Conservation (phyloP, 345 rosid species). For the Gossypioides kirkii region DNA sequence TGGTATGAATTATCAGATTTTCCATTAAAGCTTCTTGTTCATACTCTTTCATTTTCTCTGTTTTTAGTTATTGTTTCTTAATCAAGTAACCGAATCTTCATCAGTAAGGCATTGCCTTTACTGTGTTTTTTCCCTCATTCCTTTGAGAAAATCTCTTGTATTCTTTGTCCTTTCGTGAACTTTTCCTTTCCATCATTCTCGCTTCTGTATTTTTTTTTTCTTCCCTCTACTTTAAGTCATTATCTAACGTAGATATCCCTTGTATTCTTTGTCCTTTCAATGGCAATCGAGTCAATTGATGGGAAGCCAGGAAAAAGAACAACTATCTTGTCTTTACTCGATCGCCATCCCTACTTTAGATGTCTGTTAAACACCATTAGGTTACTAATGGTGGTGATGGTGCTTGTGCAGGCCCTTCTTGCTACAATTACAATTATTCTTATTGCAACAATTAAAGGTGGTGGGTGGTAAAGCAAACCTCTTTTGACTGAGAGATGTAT, state of each 20-base stretch:
- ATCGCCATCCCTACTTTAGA: background rate
- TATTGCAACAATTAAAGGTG: constrained; percentile 55
- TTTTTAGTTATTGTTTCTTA: too few species aligned
- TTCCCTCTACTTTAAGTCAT: background rate
- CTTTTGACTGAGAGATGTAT: background rate
- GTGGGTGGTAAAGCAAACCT: constrained; percentile 33
- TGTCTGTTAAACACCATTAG: background rate
- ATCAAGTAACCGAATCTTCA: too few species aligned
- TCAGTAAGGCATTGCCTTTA: too few species aligned
- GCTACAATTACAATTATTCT: constrained; percentile 66
- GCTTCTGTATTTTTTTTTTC: background rate
- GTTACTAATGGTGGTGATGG: background rate
- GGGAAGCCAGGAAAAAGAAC: too few species aligned
- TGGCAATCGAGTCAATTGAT: too few species aligned
- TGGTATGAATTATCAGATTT: too few species aligned
- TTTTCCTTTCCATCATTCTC: background rate
- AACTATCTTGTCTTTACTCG: too few species aligned
- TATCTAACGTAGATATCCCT: background rate
- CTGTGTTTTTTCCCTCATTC: too few species aligned
- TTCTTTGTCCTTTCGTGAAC: background rate
- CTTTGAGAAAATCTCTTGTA: background rate
- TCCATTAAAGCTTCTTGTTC: too few species aligned
- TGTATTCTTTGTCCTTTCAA: background rate
- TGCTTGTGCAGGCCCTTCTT: constrained; percentile 58
- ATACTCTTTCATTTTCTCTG: too few species aligned